Conservation (phyloP, 2,329 filamentous ascomycete genomes). For the Aspergillus texensis region DNA sequence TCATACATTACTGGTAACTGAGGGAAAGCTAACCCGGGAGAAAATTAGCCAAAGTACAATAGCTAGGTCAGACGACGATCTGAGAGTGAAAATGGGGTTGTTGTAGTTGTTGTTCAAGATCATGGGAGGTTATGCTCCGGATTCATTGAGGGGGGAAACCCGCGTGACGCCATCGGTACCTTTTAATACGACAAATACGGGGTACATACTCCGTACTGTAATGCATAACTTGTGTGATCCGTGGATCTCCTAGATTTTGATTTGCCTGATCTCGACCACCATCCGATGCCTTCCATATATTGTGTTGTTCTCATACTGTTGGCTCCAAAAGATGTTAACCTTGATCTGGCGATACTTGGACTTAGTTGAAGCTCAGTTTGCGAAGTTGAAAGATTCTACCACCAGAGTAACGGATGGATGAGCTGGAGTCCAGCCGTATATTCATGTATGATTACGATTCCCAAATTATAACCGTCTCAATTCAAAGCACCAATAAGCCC, state of each 20-base stretch:
- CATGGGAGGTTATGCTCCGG: neutral
- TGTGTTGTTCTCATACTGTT: neutral
- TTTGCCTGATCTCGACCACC: neutral
- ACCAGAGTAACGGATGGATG: no score
- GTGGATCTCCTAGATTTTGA: constrained; percentile 1
- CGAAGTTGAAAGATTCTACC: no score
- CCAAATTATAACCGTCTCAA: no score
- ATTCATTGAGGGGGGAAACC: neutral
- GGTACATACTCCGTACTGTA: no score
- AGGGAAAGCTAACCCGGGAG: neutral
- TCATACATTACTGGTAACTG: constrained; percentile 43
- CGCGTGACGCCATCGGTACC: constrained; percentile 1
- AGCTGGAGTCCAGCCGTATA: no score
- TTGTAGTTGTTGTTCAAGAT: neutral
- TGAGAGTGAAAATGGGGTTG: neutral
- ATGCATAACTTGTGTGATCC: neutral
- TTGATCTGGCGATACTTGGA: no score
- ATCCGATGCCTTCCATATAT: neutral
- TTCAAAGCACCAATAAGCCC: no score
- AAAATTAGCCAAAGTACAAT: neutral
- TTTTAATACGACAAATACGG: neutral
- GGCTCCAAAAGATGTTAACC: no score
- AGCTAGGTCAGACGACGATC: neutral
- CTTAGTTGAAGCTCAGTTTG: no score
- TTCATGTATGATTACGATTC: no score